Base-by-base conservation (phyloP, 75 land plant genomes). In the Pinus tabuliformis region DNA sequence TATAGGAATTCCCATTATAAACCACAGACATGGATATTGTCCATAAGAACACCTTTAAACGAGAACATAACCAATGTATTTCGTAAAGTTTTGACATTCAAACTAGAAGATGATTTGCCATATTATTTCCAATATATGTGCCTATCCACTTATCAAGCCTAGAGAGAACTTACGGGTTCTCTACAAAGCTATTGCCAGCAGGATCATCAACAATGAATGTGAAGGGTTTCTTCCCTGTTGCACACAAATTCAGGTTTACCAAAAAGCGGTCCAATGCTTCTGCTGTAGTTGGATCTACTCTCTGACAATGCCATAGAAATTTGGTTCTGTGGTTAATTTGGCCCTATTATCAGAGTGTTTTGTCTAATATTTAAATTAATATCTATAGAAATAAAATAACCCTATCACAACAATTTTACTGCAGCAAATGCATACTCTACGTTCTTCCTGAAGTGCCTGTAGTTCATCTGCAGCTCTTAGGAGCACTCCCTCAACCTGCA, bases 181-280 rank as follows among this genome's bases (percentile, higher is more conserved):
- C 99, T 82, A 97, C 86, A 70, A 91, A 97, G 86, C 99, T 97
- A 84, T 95, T 97, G 12, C 99, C 99, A 75, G 96, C 87, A 52
- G 99, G 98, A 89, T 97, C 99, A 77, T 96, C 95, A 65, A 97
- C 77, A 15, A 87, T 82, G 76, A 97, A 88, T 15, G 99, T 91
- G 78, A 97, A 95, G 17, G 85, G 73, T 77, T 75, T 79, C 56
- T 86, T 86, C 73, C 89, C 96, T 37, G 76, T 76, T 18, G 90
- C 92, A 82, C 86, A 93, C 37, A 91, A 85, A 62, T 59, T 93
- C 80, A 97, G 75, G 77, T 91, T 95, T 58, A 76, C 57, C 83
- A 97, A 70, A 76, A 97, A 97, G 42, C 79, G 71, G 74, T 97
- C 98, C 64, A 97, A 81, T 15, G 98, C 98, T 79, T 95, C 98